Evolutionary conservation across 306 rosid species (phyloP).

Genomic region (Dalbergia oliveri): DNA sequence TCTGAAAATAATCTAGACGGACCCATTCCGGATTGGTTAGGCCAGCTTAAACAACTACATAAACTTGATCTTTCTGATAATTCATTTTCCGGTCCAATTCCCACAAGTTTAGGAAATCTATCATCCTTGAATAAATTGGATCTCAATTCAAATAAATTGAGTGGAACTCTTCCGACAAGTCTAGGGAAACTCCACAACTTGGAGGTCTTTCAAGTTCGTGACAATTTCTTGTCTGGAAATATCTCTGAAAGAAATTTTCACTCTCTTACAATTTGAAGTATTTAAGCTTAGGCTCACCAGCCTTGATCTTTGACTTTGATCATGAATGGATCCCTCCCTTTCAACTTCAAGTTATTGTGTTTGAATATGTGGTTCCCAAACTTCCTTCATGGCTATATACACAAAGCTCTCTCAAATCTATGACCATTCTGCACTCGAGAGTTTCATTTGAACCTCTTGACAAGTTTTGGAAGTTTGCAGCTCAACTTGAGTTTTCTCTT

Average conservation of each 20-base stretch:
- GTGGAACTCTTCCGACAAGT: neutral
- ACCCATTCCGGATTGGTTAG: conserved; percentile 33
- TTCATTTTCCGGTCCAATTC: neutral
- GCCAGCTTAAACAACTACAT: conserved; percentile 26
- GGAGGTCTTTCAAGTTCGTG: neutral
- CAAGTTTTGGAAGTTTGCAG: conserved; percentile 35
- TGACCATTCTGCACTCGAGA: neutral
- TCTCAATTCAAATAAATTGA: neutral
- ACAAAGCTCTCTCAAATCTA: neutral
- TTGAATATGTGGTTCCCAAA: conserved; percentile 26
- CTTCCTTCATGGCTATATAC: conserved; percentile 48
- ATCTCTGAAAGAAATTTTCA: conserved; percentile 38
- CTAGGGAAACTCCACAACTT: neutral
- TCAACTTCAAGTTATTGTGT: neutral
- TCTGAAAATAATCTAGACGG: neutral
- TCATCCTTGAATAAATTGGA: neutral
- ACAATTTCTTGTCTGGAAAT: conserved; percentile 11
- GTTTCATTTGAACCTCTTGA: neutral
- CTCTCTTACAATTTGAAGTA: neutral
- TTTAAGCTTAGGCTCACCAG: neutral
- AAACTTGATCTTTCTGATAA: neutral
- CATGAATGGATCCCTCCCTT: neutral
- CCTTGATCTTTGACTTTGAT: no score
- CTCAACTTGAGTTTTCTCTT: neutral
- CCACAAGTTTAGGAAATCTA: conserved; percentile 1